Evolutionary conservation across 1,284 basidiomycete genomes (phyloP), one percentile per base, ranked within the genome.

Genomic region (Naganishia liquefaciens): DNA sequence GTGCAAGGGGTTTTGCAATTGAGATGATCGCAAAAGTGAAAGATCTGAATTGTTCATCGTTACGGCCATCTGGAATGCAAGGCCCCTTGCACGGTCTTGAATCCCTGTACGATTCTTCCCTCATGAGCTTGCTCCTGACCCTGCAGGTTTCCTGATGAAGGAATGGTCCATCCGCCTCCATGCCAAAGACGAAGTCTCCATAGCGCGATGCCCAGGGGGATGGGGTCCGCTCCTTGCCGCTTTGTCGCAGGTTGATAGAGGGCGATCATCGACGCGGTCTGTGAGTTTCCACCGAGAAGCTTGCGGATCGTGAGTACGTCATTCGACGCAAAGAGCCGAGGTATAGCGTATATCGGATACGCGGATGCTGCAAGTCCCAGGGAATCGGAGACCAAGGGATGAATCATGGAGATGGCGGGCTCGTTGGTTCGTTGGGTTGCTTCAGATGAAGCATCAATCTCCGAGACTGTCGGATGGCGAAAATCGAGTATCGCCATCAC

Each of bases 161-260:
- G 46, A 28, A 60, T 46, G 9, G 57, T 60, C 57, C 57, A 60
- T 9, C 57, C 57, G 3, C 25, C 23, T 3, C 57, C 57, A 25
- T 19, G 39, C 57, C 57, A 60, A 0, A 60, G 33, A 17, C 57
- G 57, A n/a, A 60, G 39, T 17, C 57, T 49, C 57, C 57, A 60
- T 10, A 60, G 47, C 7, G 57, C 57, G 57, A 60, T 50, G 23
- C 49, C 49, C 33, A 60, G 33, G 11, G 10, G 33, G 9, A 39
- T 21, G 17, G 15, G 13, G 40, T 25, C 23, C 19, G 25, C 28
- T n/a, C 30, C 21, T 10, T 2, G 17, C 1, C 25, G 13, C 21
- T 9, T 39, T 42, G 9, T 13, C 10, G 6, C 3, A 5, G 39
- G 6, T 13, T 28, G 28, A 11, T 5, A 17, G 19, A 39, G 10